Base-by-base conservation (phyloP, 2,329 filamentous ascomycete genomes). In the Epichloe uncinata region DNA sequence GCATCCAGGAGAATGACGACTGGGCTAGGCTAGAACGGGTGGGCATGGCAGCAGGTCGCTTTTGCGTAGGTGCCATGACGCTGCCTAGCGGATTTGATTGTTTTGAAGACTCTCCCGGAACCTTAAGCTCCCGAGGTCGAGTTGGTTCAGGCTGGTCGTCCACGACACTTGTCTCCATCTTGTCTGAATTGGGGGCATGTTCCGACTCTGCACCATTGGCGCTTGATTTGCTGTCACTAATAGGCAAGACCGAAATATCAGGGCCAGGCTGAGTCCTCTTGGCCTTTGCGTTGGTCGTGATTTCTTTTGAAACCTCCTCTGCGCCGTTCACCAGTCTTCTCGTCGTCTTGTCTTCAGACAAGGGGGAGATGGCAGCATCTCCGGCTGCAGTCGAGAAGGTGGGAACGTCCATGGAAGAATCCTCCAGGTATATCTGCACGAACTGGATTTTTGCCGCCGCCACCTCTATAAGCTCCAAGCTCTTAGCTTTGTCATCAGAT, bases 1-100 rank as follows among this genome's bases (percentile, higher is more conserved):
- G 71, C 84, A 89, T 89, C 82, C 83, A 88, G 1, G 84, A 82
- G 63, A 87, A 89, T 4, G 82, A 84, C 7, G 85, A 87, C 56
- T 86, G 83, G 1, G 83, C 82, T 35, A 88, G 72, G 0, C 75
- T 79, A 3, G 83, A 84, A 20, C 82, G 74, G 18, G 79, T 79
- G 0, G 78, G 79, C 15, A 80, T 73, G 2, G 76, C 67, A 55
- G 54, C 65, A 44, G 60, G 58, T 49, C 53, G 64, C 4, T 57
- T 56, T 41, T 50, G 37, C 16, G 49, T 47, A n/a, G 37, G 45
- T 13, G 55, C 33, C 1, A 37, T n/a, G 42, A 16, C 37, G 12
- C 42, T 45, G 46, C 18, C 38, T 48, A n/a, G 5, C n/a, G 48
- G 4, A 7, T 51, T 42, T 26, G 36, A 22, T 30, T 15, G 13